Conservation (phyloP, 176 grass and related monocot species). For the Urochloa ruziziensis region DNA sequence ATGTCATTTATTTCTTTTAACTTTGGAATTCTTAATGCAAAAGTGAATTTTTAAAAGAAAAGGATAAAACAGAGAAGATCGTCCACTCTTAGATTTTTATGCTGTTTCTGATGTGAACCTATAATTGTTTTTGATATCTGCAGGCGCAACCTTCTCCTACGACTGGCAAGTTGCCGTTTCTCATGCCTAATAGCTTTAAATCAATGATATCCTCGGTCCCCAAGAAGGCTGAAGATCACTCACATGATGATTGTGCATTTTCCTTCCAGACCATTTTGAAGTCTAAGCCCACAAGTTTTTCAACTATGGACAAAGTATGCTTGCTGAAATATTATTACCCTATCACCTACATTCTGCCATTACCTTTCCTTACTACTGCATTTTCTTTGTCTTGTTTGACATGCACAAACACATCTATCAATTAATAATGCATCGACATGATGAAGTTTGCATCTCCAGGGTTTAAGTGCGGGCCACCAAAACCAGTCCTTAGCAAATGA, state of each 20-base stretch:
- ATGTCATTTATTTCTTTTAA: not conserved
- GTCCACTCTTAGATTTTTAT: not conserved
- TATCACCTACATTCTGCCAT: not conserved
- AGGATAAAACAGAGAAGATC: not conserved
- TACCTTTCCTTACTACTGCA: not conserved
- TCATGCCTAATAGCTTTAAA: slow-evolving; percentile 30
- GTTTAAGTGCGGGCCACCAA: slow-evolving; percentile 20
- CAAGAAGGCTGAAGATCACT: slow-evolving; percentile 34
- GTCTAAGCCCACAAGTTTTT: slow-evolving; percentile 39
- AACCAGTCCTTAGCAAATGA: slow-evolving; percentile 5
- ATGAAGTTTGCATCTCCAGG: slow-evolving; percentile 9
- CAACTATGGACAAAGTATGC: slow-evolving; percentile 45
- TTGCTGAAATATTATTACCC: not conserved
- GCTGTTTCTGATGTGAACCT: not conserved
- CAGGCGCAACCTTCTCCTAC: slow-evolving; percentile 87
- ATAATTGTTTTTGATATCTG: slow-evolving; percentile 29
- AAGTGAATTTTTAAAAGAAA: not conserved
- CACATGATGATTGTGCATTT: slow-evolving; percentile 48
- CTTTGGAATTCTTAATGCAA: not conserved
- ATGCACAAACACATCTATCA: not conserved
- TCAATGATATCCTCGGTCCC: not conserved
- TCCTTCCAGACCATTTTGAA: slow-evolving; percentile 55
- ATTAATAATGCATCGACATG: not conserved
- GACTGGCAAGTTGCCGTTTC: slow-evolving; percentile 73
- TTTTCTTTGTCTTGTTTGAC: not conserved